Conservation (phyloP, 805 yeast species). For the Ogataea neopini region DNA sequence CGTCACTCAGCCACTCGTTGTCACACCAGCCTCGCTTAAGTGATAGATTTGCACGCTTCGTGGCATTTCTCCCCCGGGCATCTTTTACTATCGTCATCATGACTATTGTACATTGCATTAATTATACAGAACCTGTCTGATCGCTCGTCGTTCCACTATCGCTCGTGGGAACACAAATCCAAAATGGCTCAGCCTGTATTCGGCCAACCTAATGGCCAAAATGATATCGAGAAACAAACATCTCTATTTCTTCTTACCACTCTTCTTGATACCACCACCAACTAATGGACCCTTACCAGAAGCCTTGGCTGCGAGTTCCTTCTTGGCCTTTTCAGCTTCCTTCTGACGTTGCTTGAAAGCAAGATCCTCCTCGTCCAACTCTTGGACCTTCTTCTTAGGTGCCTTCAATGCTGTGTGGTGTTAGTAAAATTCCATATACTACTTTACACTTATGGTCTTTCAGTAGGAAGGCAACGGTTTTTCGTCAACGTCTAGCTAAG, state of each 20-base stretch:
- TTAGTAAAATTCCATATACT: slow-evolving; percentile 6
- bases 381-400: slow-evolving; percentile 78
- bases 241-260: slow-evolving; percentile 50
- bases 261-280: slow-evolving; percentile 96
- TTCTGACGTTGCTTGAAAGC: slow-evolving; percentile 94
- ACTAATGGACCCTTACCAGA: slow-evolving; percentile 87
- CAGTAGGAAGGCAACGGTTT: slow-evolving; percentile 32
- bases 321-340: slow-evolving; percentile 91
- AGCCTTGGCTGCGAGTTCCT: slow-evolving; percentile 85
- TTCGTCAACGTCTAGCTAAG: slow-evolving; percentile 28
- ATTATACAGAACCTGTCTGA: not conserved
- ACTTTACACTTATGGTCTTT: slow-evolving; percentile 1
- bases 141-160: not conserved
- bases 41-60: no score
- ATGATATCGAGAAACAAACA: no score
- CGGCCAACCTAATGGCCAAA: no score
- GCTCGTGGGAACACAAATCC: no score
- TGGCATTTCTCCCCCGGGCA: no score
- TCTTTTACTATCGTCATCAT: not conserved
- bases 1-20: no score
- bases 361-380: slow-evolving; percentile 79
- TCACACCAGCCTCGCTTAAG: no score
- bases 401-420: slow-evolving; percentile 56
- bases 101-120: not conserved
- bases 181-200: no score